Evolutionary conservation across 2,329 filamentous ascomycete species (phyloP).

Genomic region (Aspergillus tubingensis): DNA sequence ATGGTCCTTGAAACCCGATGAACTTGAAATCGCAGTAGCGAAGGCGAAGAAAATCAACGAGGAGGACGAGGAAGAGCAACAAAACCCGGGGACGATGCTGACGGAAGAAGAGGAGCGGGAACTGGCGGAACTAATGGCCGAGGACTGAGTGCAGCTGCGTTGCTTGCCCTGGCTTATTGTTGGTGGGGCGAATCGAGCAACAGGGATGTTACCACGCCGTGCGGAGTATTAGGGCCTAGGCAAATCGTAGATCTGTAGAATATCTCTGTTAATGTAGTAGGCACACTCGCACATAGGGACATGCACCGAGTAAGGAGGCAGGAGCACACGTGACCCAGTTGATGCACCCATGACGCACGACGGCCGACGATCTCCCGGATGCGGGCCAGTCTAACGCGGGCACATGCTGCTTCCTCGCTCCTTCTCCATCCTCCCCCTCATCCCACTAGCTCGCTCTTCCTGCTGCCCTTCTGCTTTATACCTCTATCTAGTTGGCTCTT

Average conservation of each 20-base stretch:
- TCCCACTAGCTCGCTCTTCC: conserved; percentile 1
- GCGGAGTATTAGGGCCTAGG: not conserved
- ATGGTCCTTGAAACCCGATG: conserved; percentile 71
- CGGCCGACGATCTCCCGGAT: conserved; percentile 34
- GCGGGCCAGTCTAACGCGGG: conserved; percentile 18
- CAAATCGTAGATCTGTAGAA: not conserved
- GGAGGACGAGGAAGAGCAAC: conserved; percentile 50
- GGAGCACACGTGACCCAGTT: conserved; percentile 28
- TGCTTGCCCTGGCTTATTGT: conserved; percentile 62
- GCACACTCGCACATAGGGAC: not conserved
- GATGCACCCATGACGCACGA: conserved; percentile 36
- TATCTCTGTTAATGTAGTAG: not conserved
- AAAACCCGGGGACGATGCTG: conserved; percentile 57
- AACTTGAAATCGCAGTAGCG: conserved; percentile 60
- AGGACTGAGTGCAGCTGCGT: conserved; percentile 50
- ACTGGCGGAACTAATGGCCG: conserved; percentile 85
- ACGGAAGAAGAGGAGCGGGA: conserved; percentile 92
- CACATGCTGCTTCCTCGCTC: conserved; percentile 13
- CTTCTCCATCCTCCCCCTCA: conserved; percentile 19
- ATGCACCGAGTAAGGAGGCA: conserved; percentile 39
- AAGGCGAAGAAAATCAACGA: conserved; percentile 48
- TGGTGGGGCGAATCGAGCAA: conserved; percentile 26
- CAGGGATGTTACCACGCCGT: conserved; percentile 73
- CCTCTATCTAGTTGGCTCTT: not conserved
- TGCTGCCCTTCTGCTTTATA: not conserved